Percentiles rank a stretch among this genome's conserved stretches.
Conservation (phyloP, 2,329 filamentous ascomycete genomes). For the Colletotrichum echinochloae region DNA sequence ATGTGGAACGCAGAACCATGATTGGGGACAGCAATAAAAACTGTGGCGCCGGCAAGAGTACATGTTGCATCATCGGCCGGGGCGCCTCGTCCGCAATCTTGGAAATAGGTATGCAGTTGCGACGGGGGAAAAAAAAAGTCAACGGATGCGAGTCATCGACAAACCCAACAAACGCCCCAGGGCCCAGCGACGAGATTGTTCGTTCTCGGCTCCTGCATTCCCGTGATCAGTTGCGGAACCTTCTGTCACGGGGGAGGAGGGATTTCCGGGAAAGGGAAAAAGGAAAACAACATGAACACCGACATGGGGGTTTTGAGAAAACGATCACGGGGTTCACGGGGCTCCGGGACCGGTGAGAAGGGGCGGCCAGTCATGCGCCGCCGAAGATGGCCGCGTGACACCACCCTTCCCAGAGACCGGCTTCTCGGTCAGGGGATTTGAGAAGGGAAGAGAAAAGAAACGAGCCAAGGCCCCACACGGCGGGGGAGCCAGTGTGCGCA, state of each 20-base stretch:
- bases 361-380: slow-evolving; percentile 38
- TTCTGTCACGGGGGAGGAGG: slow-evolving; percentile 13
- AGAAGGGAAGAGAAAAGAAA: not conserved
- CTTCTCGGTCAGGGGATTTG: slow-evolving; percentile 29
- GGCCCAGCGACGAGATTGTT: not conserved
- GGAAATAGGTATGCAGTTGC: slow-evolving; percentile 11
- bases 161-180: not conserved
- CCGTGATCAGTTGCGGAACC: slow-evolving; percentile 20
- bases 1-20: slow-evolving; percentile 1
- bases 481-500: not conserved
- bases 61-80: slow-evolving; percentile 24
- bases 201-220: slow-evolving; percentile 10
- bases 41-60: not conserved
- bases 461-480: not conserved
- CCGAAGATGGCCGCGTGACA: slow-evolving; percentile 36
- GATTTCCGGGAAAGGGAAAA: not conserved
- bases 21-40: not conserved
- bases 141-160: slow-evolving; percentile 13
- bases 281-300: not conserved
- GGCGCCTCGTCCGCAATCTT: not conserved
- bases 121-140: not conserved
- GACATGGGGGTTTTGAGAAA: not conserved
- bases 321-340: slow-evolving; percentile 25
- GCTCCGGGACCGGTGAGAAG: slow-evolving; percentile 38
- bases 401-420: slow-evolving; percentile 29